Evolutionary conservation across 2,329 filamentous ascomycete species (phyloP).

Genomic region (Venturia nashicola): DNA sequence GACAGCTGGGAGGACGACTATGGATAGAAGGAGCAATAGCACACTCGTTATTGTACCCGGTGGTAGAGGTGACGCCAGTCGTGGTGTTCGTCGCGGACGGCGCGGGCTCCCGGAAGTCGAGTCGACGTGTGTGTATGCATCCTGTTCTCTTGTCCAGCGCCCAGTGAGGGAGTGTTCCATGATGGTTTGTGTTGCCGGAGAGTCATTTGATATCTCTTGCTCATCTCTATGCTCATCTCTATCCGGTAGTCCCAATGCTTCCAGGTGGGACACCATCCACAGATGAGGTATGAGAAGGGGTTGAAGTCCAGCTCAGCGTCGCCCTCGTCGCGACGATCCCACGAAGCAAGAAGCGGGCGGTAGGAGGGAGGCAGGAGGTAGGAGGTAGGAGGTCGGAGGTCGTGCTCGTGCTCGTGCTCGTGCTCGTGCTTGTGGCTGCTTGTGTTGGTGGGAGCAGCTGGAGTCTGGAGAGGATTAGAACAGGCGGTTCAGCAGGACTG

Average conservation of each 20-base stretch:
- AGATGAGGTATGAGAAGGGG: too few species aligned
- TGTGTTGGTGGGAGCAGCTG: too few species aligned
- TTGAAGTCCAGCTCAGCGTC: too few species aligned
- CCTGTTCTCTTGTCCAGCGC: neutral
- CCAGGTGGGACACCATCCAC: neutral
- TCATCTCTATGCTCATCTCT: conserved; percentile 1
- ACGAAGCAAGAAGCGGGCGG: neutral
- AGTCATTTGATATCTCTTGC: conserved; percentile 4
- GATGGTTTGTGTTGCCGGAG: neutral
- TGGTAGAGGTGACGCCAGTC: neutral
- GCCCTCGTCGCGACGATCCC: too few species aligned
- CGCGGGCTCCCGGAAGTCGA: neutral
- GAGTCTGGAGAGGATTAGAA: too few species aligned
- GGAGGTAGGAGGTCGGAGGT: too few species aligned
- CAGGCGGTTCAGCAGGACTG: neutral
- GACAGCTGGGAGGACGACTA: neutral
- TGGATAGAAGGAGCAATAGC: neutral
- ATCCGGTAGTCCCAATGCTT: neutral
- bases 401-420: too few species aligned
- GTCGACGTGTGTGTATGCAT: neutral
- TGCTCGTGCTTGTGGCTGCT: too few species aligned
- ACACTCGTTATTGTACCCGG: neutral
- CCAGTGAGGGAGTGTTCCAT: neutral
- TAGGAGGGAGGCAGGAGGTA: neutral
- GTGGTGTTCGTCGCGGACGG: neutral